Conservation (phyloP, 345 rosid species). For the Eucalyptus virginea region DNA sequence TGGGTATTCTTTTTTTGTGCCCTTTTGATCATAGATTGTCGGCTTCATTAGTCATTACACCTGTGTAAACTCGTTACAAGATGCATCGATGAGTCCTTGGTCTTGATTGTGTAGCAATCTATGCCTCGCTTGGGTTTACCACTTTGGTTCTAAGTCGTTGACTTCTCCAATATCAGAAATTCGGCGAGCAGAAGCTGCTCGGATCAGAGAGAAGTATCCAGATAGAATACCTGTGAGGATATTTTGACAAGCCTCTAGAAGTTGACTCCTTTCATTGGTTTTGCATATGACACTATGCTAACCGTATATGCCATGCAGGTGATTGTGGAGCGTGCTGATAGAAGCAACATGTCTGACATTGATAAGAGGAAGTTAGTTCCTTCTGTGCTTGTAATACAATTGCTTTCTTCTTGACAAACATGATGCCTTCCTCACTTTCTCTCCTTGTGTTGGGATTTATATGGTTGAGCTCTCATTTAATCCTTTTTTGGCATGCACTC, state of each 20-base stretch:
- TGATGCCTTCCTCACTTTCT: background rate
- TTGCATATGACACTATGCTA: background rate
- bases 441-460: background rate
- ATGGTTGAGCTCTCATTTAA: background rate
- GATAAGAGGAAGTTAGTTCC: conserved; percentile 85
- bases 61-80: background rate
- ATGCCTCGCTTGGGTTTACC: background rate
- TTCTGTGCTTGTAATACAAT: background rate
- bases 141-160: background rate
- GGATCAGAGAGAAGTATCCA: conserved; percentile 85
- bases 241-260: background rate
- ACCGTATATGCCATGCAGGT: conserved; percentile 30
- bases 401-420: background rate
- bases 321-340: conserved; percentile 86
- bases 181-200: conserved; percentile 75
- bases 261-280: background rate
- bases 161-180: conserved; percentile 23
- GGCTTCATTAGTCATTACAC: background rate
- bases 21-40: background rate
- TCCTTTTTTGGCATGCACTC: background rate
- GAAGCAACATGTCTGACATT: conserved; percentile 84
- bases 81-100: background rate
- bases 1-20: background rate
- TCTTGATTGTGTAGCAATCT: background rate
- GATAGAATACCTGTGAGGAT: conserved; percentile 76